Conservation (phyloP, 2,329 filamentous ascomycete genomes). For the Hypoxylon sp. region DNA sequence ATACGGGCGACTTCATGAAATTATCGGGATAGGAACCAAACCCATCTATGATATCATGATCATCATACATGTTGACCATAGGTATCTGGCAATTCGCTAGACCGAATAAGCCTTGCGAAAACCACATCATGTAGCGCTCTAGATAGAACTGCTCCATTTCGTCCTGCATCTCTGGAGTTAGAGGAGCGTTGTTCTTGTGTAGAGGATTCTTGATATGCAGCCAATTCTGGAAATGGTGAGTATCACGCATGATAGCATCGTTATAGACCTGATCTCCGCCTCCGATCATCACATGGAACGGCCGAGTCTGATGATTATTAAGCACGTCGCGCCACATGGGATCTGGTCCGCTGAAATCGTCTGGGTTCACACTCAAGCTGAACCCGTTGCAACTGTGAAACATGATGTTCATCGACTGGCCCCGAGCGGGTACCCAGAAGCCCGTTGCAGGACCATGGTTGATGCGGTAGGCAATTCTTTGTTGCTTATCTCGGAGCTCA, state of each 20-base stretch:
- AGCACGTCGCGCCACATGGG: slow-evolving; percentile 97
- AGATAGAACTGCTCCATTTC: slow-evolving; percentile 93
- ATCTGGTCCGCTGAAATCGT: slow-evolving; percentile 91
- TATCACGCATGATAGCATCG: slow-evolving; percentile 83
- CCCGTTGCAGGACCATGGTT: slow-evolving; percentile 89
- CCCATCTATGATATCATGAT: slow-evolving; percentile 92
- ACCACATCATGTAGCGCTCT: slow-evolving; percentile 92
- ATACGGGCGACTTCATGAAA: slow-evolving; percentile 92
- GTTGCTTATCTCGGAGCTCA: slow-evolving; percentile 82
- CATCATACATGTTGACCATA: slow-evolving; percentile 98
- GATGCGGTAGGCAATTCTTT: slow-evolving; percentile 94
- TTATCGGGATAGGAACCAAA: slow-evolving; percentile 93
- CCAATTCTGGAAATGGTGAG: slow-evolving; percentile 86
- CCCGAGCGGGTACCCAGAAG: slow-evolving; percentile 93
- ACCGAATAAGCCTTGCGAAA: slow-evolving; percentile 94
- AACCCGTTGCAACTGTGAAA: slow-evolving; percentile 99
- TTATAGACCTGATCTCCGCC: slow-evolving; percentile 98
- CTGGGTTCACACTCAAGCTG: slow-evolving; percentile 81
- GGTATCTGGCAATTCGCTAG: slow-evolving; percentile 94
- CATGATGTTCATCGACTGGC: slow-evolving; percentile 97
- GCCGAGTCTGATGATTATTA: slow-evolving; percentile 89
- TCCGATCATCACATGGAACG: slow-evolving; percentile 98
- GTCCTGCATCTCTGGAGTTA: slow-evolving; percentile 85
- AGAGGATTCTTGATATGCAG: slow-evolving; percentile 82
- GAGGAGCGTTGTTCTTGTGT: slow-evolving; percentile 83